These are phyloP conservation scores for Epichloe hybrida DNA, from an alignment of 2,329 filamentous ascomycete species.

Conservation along the genomic window DNA sequence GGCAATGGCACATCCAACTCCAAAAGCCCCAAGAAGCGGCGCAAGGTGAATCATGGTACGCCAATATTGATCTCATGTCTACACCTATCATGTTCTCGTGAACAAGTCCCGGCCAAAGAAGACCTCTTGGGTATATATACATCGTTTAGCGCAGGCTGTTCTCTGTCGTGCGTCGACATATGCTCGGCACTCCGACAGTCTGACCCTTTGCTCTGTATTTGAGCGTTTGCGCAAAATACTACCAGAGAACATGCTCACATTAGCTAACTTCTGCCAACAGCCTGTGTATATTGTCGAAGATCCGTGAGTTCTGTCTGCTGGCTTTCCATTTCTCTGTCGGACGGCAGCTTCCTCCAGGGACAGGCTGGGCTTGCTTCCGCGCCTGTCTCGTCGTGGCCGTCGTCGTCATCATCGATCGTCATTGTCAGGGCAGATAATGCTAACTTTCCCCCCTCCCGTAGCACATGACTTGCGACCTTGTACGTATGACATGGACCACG, in stretches of 20 bases:
- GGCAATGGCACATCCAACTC: background rate
- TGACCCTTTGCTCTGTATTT: background rate
- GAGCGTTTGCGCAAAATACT: background rate
- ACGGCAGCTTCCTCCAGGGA: background rate
- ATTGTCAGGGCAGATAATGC: background rate
- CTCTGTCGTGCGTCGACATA: background rate
- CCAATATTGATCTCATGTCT: slow-evolving; percentile 4
- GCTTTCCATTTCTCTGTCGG: no score
- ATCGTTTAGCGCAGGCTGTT: background rate
- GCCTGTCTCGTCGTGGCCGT: background rate
- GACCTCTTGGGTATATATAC: background rate
- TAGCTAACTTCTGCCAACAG: slow-evolving; percentile 25
- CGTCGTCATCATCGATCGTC: background rate
- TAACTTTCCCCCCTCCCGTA: slow-evolving; percentile 23
- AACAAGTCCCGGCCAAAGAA: background rate
- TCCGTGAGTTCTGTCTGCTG: slow-evolving; percentile 54
- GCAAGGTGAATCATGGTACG: slow-evolving; percentile 83
- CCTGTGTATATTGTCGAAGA: slow-evolving; percentile 79
- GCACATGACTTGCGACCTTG: slow-evolving; percentile 90
- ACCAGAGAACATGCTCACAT: background rate
- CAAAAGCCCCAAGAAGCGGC: slow-evolving; percentile 66
- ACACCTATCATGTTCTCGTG: background rate
- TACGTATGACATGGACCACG: slow-evolving; percentile 34
- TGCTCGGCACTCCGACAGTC: background rate
- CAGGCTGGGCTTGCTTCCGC: background rate